Base-by-base conservation (phyloP, 1,139 yeast genomes). In the Candida mesenterica region DNA sequence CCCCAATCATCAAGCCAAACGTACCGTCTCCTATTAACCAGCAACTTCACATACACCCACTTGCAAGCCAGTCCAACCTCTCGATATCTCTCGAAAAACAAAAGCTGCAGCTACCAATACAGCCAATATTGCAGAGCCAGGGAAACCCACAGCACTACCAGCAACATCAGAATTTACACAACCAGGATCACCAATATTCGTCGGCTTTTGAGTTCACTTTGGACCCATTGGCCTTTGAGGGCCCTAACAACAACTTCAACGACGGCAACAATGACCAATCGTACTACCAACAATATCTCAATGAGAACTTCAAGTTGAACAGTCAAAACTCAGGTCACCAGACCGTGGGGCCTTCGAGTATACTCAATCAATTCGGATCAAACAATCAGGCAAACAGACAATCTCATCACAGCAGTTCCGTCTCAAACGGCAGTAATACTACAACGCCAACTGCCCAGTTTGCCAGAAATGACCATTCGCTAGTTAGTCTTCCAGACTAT, bases 221-320 rank as follows among this genome's bases (percentile, higher is more conserved):
- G 26, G 66, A 62, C 33, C 65, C 65, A 5, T 48, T 61, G 33
- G 66, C 67, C 2, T 62, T 55, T 42, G 68, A 62, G 30, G 67
- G 65, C 6, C 65, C 66, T 17, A 45, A 45, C 34, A 49, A 47
- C 28, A 55, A 53, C 34, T 52, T 43, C 34, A 40, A 39, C 29
- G 42, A 44, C 19, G 40, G 24, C 32, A 17, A 27, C 2, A 26
- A 28, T 5, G 31, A 30, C 10, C 36, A 36, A 13, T 33, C 31
- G 24, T 31, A 34, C 16, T 30, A 35, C 22, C 37, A 32, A 17
- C 39, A 32, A 19, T 38, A 38, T 16, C 26, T 34, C 7, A 34
- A 24, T 16, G 32, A 33, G 12, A 30, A 31, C 24, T 30, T 22
- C 23, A 30, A 30, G 22, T 30, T 28, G 12, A 12, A 25, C 5